These are phyloP conservation scores for Acacia crassicarpa DNA, from an alignment of 306 rosid species.

Conservation along the genomic window DNA sequence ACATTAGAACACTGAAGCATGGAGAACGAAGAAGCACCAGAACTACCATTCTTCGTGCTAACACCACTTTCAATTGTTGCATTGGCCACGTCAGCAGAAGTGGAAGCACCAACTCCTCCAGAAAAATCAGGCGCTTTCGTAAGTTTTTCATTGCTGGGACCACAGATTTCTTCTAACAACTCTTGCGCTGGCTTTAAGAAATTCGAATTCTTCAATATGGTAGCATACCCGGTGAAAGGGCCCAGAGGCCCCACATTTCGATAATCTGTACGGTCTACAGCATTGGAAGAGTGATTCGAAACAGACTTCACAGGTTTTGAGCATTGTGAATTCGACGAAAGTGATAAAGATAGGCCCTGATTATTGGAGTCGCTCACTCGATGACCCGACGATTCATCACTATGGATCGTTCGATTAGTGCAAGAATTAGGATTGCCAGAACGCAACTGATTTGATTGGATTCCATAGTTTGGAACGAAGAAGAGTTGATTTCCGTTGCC, in stretches of 20 bases:
- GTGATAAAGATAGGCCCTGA: slow-evolving; percentile 77
- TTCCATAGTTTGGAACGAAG: slow-evolving; percentile 43
- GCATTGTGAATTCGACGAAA: slow-evolving; percentile 65
- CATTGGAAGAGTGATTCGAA: slow-evolving; percentile 30
- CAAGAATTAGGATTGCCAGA: slow-evolving; percentile 41
- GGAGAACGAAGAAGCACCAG: slow-evolving; percentile 56
- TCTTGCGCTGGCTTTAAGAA: slow-evolving; percentile 74
- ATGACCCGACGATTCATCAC: slow-evolving; percentile 31
- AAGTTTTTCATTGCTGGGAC: slow-evolving; percentile 22
- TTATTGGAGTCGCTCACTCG: slow-evolving; percentile 45
- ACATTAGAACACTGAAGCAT: slow-evolving; percentile 51
- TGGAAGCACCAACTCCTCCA: slow-evolving; percentile 38
- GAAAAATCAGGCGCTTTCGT: slow-evolving; percentile 30
- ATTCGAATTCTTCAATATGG: slow-evolving; percentile 74
- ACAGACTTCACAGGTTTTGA: slow-evolving; percentile 20
- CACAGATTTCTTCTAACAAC: slow-evolving; percentile 63
- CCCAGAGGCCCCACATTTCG: slow-evolving; percentile 83
- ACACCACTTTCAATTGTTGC: slow-evolving; percentile 41
- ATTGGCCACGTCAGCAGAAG: slow-evolving; percentile 32
- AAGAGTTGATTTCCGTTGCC: slow-evolving; percentile 42
- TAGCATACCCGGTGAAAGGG: slow-evolving; percentile 92
- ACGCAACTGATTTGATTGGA: slow-evolving; percentile 39
- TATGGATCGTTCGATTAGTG: slow-evolving; percentile 36
- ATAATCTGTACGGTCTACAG: neutral
- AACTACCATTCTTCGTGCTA: slow-evolving; percentile 36